Conservation (phyloP, 2,329 filamentous ascomycete species). For the Chrysosporium queenslandicum region DNA sequence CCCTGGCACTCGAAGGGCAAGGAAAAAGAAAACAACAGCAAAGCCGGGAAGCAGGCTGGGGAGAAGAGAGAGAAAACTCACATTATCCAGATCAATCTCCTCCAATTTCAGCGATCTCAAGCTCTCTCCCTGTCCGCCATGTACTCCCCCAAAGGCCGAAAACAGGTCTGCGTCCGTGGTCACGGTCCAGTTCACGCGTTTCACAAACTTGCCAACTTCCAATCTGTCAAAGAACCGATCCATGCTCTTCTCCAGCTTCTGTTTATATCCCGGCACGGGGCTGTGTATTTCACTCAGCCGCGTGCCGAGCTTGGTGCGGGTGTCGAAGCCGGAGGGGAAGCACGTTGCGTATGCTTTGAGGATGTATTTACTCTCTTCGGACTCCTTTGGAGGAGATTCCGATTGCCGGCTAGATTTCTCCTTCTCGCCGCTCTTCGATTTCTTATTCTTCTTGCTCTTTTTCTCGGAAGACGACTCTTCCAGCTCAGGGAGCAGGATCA, state of each 20-base stretch:
- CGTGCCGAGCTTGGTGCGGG: constrained; percentile 45
- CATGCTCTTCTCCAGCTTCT: constrained; percentile 51
- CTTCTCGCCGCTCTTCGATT: not conserved
- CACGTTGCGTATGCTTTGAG: constrained; percentile 48
- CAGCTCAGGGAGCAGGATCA: constrained; percentile 45
- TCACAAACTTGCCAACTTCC: constrained; percentile 46
- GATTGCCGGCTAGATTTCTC: not conserved
- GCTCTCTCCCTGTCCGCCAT: constrained; percentile 23
- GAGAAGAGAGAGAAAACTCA: constrained; percentile 18
- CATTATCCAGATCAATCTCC: constrained; percentile 40
- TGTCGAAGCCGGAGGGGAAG: constrained; percentile 51
- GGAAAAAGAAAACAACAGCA: constrained; percentile 1
- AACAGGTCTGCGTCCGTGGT: constrained; percentile 34
- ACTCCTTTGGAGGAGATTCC: constrained; percentile 6
- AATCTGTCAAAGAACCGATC: constrained; percentile 51
- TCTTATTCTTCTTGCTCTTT: not conserved
- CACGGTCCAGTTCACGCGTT: constrained; percentile 44
- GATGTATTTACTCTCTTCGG: constrained; percentile 36
- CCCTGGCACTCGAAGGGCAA: not conserved
- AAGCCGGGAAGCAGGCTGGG: no score
- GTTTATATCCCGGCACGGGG: constrained; percentile 49
- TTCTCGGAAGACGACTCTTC: constrained; percentile 4
- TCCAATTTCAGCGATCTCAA: constrained; percentile 23
- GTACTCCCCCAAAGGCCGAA: constrained; percentile 31
- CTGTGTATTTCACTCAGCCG: constrained; percentile 47